Percentiles rank a stretch among this genome's conserved stretches.
These are phyloP conservation scores for Dissoconium aciculare DNA, from an alignment of 2,329 filamentous ascomycete species.

Conservation along the genomic window DNA sequence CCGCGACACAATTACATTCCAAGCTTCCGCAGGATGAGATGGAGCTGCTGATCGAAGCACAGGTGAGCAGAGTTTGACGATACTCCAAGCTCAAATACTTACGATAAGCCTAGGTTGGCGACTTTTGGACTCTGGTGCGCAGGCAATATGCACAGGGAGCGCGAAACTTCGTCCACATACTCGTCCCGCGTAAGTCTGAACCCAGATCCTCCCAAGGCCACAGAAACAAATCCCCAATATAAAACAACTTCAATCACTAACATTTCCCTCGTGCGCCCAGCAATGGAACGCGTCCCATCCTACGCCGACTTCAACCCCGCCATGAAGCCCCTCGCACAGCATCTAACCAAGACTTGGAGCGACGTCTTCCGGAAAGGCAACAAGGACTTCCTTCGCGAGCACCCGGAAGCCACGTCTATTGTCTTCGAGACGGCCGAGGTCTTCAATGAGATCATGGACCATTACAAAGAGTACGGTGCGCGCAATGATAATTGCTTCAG, in stretches of 20 bases:
- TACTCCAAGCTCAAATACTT: too few species aligned
- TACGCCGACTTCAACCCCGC: background rate
- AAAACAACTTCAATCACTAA: too few species aligned
- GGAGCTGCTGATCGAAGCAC: background rate
- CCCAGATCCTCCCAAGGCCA: background rate
- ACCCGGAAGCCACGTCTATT: background rate
- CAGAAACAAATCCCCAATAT: too few species aligned
- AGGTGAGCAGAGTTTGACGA: too few species aligned
- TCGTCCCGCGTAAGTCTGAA: background rate
- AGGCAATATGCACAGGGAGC: background rate
- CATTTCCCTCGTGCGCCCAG: too few species aligned
- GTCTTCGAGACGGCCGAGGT: background rate
- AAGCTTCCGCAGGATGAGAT: background rate
- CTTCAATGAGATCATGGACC: background rate
- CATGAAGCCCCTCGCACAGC: background rate
- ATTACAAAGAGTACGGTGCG: background rate
- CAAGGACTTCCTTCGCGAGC: background rate
- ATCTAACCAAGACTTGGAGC: background rate
- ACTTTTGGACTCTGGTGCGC: background rate
- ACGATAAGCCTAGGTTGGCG: too few species aligned
- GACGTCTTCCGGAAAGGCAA: background rate
- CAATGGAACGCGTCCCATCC: background rate
- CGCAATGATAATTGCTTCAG: constrained; percentile 1
- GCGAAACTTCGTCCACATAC: background rate
- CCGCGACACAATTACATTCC: constrained; percentile 1